These are phyloP conservation scores for Sporothrix sp. DNA, from an alignment of 2,329 filamentous ascomycete species.

Conservation along the genomic window DNA sequence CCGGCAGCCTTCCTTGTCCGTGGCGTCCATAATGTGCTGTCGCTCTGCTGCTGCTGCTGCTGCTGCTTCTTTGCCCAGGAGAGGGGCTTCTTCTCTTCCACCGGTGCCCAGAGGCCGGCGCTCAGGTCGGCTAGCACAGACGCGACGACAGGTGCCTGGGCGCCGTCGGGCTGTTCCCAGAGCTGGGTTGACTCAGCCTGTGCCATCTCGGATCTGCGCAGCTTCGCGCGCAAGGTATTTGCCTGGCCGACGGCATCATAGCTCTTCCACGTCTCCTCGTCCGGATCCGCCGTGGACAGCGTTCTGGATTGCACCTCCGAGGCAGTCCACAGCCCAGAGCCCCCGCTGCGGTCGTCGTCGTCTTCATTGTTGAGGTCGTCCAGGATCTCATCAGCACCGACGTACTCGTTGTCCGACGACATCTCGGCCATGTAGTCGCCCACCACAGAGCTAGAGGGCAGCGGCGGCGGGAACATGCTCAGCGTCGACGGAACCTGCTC, in stretches of 20 bases:
- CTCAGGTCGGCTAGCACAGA: background rate
- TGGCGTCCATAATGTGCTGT: background rate
- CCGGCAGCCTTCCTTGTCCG: background rate
- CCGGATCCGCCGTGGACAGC: slow-evolving; percentile 28
- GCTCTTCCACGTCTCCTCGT: slow-evolving; percentile 27
- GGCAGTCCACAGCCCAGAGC: slow-evolving; percentile 8
- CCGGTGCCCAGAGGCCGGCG: slow-evolving; percentile 7
- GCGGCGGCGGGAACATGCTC: slow-evolving; percentile 35
- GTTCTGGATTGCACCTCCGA: slow-evolving; percentile 11
- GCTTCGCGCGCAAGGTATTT: slow-evolving; percentile 23
- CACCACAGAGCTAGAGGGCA: slow-evolving; percentile 20
- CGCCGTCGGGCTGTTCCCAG: slow-evolving; percentile 3
- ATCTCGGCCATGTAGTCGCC: slow-evolving; percentile 28
- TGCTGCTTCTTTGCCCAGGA: background rate
- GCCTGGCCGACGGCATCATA: slow-evolving; percentile 23
- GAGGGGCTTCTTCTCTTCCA: background rate
- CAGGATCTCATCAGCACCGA: slow-evolving; percentile 25
- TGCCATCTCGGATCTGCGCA: slow-evolving; percentile 22
- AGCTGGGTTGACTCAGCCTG: slow-evolving; percentile 23
- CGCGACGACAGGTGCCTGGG: background rate
- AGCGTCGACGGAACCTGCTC: slow-evolving; percentile 42
- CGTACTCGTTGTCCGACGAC: slow-evolving; percentile 22
- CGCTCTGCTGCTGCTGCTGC: background rate
- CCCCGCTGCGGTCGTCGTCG: background rate
- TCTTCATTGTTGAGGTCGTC: slow-evolving; percentile 23